Evolutionary conservation across 139 green algal species (phyloP).

Genomic region (Chlamydomonas sp.): DNA sequence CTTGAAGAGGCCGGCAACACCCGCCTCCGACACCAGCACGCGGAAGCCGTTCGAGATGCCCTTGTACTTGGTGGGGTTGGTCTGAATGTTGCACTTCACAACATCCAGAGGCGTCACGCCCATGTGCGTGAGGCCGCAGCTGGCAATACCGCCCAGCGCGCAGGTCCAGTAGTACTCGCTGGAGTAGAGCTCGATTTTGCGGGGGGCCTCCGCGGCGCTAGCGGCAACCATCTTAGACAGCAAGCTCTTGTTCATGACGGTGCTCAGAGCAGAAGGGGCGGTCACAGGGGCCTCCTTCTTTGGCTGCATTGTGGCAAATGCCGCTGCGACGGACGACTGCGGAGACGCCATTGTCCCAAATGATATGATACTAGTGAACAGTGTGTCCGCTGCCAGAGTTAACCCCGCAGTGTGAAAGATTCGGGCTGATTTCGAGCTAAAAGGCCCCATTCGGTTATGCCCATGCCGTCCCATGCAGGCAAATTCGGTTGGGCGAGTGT

Average conservation of each 20-base stretch:
- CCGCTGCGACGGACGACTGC: conserved; percentile 10
- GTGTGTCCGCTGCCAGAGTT: too few species aligned
- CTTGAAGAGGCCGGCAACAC: conserved; percentile 74
- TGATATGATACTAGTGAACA: too few species aligned
- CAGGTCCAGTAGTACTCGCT: conserved; percentile 42
- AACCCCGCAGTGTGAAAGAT: too few species aligned
- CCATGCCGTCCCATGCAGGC: too few species aligned
- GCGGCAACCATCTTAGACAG: conserved; percentile 56
- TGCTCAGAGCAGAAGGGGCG: neutral
- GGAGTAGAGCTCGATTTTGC: conserved; percentile 74
- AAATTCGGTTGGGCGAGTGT: too few species aligned
- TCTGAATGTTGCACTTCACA: conserved; percentile 94
- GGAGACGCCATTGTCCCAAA: too few species aligned
- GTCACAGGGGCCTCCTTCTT: conserved; percentile 24
- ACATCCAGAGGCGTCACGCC: conserved; percentile 92
- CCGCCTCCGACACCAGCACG: conserved; percentile 72
- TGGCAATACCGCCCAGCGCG: conserved; percentile 49
- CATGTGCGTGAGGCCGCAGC: conserved; percentile 73
- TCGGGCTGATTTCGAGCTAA: too few species aligned
- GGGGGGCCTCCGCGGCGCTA: conserved; percentile 42
- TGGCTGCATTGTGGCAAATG: conserved; percentile 35
- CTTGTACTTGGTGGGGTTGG: conserved; percentile 65
- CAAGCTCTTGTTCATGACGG: conserved; percentile 21
- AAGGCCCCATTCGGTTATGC: too few species aligned
- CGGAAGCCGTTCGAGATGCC: conserved; percentile 77